phyloP scores from a whole-genome alignment of 2,329 filamentous ascomycete genomes.

The Stagonosporopsis cucurbitacearum region DNA sequence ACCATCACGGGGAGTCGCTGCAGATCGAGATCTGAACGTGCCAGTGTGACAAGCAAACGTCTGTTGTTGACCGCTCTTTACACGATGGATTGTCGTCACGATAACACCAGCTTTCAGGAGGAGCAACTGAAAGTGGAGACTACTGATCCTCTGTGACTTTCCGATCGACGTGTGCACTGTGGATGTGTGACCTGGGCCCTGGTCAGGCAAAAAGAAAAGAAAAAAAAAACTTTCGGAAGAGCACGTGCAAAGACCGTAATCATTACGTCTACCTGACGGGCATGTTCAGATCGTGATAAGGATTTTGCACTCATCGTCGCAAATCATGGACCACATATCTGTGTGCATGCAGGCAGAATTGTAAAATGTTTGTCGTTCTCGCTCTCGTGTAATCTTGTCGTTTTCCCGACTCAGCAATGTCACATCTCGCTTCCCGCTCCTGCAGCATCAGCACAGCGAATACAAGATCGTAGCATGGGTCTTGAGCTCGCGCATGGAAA shows the following conservation, averaged over 20 bases:
- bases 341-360: neutral
- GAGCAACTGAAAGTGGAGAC: neutral
- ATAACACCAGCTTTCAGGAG: neutral
- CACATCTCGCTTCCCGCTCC: neutral
- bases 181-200: conserved; percentile 3
- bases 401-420: conserved; percentile 3
- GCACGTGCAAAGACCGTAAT: neutral
- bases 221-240: conserved; percentile 24
- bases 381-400: neutral
- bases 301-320: conserved; percentile 1
- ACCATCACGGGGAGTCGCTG: neutral
- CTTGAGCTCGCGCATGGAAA: conserved; percentile 30
- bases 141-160: conserved; percentile 3
- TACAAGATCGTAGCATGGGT: conserved; percentile 9
- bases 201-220: conserved; percentile 22
- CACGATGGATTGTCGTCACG: neutral
- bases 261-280: too few species aligned
- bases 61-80: conserved; percentile 14
- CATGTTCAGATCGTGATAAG: neutral
- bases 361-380: neutral
- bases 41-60: conserved; percentile 5
- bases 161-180: neutral
- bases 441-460: conserved; percentile 2
- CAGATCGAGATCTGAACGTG: neutral
- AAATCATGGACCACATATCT: neutral